Conservation (phyloP, 805 yeast genomes). For the Candida silvicultrix region DNA sequence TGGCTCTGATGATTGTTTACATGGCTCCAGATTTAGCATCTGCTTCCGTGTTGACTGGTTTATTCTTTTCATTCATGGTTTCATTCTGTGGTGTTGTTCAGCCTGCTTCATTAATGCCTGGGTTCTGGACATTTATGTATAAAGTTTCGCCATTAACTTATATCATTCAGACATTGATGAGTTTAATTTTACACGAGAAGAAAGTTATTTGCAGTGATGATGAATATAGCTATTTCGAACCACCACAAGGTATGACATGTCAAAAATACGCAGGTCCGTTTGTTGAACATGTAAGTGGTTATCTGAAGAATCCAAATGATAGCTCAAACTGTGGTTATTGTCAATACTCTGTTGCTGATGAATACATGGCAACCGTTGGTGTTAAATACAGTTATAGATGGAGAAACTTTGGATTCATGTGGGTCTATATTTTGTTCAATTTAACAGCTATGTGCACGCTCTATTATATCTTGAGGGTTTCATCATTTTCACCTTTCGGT, state of each 20-base stretch:
- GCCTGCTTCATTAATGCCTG: slow-evolving; percentile 44
- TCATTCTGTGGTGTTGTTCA: slow-evolving; percentile 28
- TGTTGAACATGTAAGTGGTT: slow-evolving; percentile 42
- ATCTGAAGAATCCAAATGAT: slow-evolving; percentile 41
- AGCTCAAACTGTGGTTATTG: slow-evolving; percentile 37
- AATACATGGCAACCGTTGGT: slow-evolving; percentile 20
- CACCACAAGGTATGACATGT: slow-evolving; percentile 57
- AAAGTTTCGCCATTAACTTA: slow-evolving; percentile 57
- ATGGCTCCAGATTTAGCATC: slow-evolving; percentile 60
- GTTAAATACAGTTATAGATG: slow-evolving; percentile 42
- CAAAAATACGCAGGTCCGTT: slow-evolving; percentile 41
- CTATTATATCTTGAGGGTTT: slow-evolving; percentile 30
- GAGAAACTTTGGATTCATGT: slow-evolving; percentile 56
- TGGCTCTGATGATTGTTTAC: slow-evolving; percentile 45
- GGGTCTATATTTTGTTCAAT: slow-evolving; percentile 34
- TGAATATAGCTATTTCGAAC: slow-evolving; percentile 44
- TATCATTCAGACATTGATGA: slow-evolving; percentile 44
- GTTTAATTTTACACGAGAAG: slow-evolving; percentile 40
- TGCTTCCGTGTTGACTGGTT: slow-evolving; percentile 53
- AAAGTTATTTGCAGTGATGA: slow-evolving; percentile 38
- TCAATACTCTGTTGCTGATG: slow-evolving; percentile 31
- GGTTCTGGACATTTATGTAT: slow-evolving; percentile 69
- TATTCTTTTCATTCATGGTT: slow-evolving; percentile 23
- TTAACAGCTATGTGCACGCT: slow-evolving; percentile 31
- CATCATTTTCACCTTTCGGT: neutral